These are phyloP conservation scores for Collybia sp. DNA, from an alignment of 768 basidiomycete genomes.

Conservation along the genomic window DNA sequence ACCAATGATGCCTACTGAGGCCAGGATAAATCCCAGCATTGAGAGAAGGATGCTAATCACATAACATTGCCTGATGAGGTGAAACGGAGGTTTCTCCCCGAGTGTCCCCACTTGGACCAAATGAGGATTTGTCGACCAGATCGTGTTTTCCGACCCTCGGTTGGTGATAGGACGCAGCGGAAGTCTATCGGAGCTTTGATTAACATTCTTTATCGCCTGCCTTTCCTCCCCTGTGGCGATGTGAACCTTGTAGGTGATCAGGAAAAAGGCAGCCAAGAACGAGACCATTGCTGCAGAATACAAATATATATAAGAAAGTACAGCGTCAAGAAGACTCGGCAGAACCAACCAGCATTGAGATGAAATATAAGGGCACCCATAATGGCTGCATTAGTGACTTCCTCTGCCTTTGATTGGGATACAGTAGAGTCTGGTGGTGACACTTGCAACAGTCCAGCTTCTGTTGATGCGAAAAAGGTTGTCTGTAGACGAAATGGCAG, in stretches of 20 bases:
- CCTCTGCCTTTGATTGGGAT: conserved; percentile 13
- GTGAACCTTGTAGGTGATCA: conserved; percentile 49
- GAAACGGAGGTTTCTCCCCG: conserved; percentile 30
- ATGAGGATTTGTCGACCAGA: conserved; percentile 44
- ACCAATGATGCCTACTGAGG: conserved; percentile 43
- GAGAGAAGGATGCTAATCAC: conserved; percentile 43
- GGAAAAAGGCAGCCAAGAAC: conserved; percentile 52
- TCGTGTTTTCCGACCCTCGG: conserved; percentile 10
- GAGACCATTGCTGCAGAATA: conserved; percentile 26
- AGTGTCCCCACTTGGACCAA: conserved; percentile 49
- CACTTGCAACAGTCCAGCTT: conserved; percentile 45
- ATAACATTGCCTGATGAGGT: conserved; percentile 46
- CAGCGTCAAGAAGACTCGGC: no score
- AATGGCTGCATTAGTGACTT: conserved; percentile 40
- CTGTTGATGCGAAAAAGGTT: conserved; percentile 58
- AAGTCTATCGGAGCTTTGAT: no score
- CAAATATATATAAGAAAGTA: no score
- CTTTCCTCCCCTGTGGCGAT: conserved; percentile 46
- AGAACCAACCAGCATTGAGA: conserved; percentile 38
- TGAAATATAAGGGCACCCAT: conserved; percentile 53
- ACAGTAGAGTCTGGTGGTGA: conserved; percentile 27
- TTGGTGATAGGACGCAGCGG: conserved; percentile 1
- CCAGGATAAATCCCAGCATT: conserved; percentile 43
- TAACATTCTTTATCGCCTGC: conserved; percentile 23
- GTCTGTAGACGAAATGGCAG: conserved; percentile 29